Conservation (phyloP, 257 asterid genomes). For the Solanum arcanum region DNA sequence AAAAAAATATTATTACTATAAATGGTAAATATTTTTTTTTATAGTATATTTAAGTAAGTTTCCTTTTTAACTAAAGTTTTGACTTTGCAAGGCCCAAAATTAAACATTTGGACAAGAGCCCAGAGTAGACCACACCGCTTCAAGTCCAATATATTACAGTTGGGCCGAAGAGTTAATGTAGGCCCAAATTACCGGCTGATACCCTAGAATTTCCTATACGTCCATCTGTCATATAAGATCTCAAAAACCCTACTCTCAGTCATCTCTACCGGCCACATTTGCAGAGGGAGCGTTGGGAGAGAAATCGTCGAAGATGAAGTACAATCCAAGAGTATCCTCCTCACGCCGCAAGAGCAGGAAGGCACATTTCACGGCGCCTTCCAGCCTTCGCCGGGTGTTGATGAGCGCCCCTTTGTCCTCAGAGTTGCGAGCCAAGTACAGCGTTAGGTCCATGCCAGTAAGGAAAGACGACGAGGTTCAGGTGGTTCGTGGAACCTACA, state of each 20-base stretch:
- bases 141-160: not conserved
- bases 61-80: not conserved
- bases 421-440: conserved; percentile 65
- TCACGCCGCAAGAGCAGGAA: conserved; percentile 83
- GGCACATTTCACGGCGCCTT: conserved; percentile 91
- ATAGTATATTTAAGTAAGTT: no score
- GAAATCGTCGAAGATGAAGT: conserved; percentile 55
- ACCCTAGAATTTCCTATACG: not conserved
- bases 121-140: not conserved
- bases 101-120: not conserved
- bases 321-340: conserved; percentile 65
- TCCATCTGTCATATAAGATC: not conserved
- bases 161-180: not conserved
- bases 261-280: not conserved
- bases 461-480: conserved; percentile 88
- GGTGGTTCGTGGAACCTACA: conserved; percentile 82
- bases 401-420: conserved; percentile 71
- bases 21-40: no score
- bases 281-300: not conserved
- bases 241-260: conserved; percentile 6
- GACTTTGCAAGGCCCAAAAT: not conserved
- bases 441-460: conserved; percentile 71
- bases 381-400: conserved; percentile 72
- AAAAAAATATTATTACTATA: no score
- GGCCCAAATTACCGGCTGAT: not conserved